These are phyloP conservation scores for Casuarina equisetifolia DNA, from an alignment of 306 rosid genomes.

Conservation along the genomic window DNA sequence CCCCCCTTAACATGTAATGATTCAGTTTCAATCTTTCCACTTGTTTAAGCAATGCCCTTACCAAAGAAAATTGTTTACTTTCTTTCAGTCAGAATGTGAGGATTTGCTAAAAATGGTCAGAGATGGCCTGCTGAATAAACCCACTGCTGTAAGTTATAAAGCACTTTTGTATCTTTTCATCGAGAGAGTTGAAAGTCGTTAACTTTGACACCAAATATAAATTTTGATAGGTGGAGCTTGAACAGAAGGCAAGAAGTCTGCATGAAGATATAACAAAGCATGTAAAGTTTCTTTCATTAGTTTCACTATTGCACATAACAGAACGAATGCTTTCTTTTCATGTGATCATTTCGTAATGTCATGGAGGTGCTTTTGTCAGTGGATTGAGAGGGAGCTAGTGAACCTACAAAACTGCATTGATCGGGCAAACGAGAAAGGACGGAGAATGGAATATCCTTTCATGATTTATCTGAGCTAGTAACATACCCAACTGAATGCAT, in stretches of 20 bases:
- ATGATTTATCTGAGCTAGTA: not conserved
- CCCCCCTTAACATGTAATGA: not conserved
- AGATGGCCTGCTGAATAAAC: conserved; percentile 39
- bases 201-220: not conserved
- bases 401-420: conserved; percentile 63
- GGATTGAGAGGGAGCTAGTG: conserved; percentile 28
- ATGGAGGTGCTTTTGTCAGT: conserved; percentile 7
- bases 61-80: conserved; percentile 12
- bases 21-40: conserved; percentile 1
- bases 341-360: not conserved
- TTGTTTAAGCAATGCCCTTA: not conserved
- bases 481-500: not conserved
- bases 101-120: conserved; percentile 53
- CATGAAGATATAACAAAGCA: conserved; percentile 65
- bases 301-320: not conserved
- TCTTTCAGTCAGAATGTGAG: conserved; percentile 66
- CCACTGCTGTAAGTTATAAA: conserved; percentile 56
- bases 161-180: not conserved
- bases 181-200: not conserved
- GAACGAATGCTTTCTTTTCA: not conserved
- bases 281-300: conserved; percentile 38
- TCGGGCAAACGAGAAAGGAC: conserved; percentile 84
- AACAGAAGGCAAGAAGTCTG: conserved; percentile 60
- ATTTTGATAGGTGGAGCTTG: conserved; percentile 56
- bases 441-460: conserved; percentile 92